A percentile compares a stretch with the other conserved stretches of the same genome.
Conservation (phyloP, 768 basidiomycete species). For the Xerocomellus amylosporus region DNA sequence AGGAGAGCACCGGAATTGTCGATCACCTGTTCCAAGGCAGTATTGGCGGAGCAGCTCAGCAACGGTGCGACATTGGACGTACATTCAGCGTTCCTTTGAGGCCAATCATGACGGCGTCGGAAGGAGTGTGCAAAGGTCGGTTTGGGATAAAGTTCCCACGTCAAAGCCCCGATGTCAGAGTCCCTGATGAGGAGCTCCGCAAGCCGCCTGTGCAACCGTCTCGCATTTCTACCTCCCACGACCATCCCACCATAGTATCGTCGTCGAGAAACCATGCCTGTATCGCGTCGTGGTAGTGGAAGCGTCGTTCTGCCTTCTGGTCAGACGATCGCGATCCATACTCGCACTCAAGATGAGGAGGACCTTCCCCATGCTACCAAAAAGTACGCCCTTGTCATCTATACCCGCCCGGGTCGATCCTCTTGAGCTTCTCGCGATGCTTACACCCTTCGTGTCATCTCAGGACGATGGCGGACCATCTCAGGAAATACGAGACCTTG, state of each 20-base stretch:
- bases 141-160: slow-evolving; percentile 27
- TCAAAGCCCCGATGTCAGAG: neutral
- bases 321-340: slow-evolving; percentile 81
- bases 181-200: slow-evolving; percentile 20
- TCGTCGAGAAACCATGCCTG: slow-evolving; percentile 46
- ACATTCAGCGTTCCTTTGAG: slow-evolving; percentile 92
- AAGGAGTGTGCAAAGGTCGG: neutral
- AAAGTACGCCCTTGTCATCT: slow-evolving; percentile 50
- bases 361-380: slow-evolving; percentile 93
- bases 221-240: slow-evolving; percentile 17
- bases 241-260: slow-evolving; percentile 3
- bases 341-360: slow-evolving; percentile 82
- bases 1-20: slow-evolving; percentile 96
- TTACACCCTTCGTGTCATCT: slow-evolving; percentile 3
- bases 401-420: neutral
- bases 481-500: slow-evolving; percentile 86
- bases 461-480: slow-evolving; percentile 92
- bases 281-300: slow-evolving; percentile 76
- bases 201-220: neutral
- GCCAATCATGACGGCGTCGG: slow-evolving; percentile 69
- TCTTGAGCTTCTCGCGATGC: neutral
- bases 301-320: slow-evolving; percentile 70
- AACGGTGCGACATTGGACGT: slow-evolving; percentile 20
- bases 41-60: neutral
- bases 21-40: slow-evolving; percentile 61